Conservation (phyloP, 1,284 basidiomycete species). For the Irpex sp. region DNA sequence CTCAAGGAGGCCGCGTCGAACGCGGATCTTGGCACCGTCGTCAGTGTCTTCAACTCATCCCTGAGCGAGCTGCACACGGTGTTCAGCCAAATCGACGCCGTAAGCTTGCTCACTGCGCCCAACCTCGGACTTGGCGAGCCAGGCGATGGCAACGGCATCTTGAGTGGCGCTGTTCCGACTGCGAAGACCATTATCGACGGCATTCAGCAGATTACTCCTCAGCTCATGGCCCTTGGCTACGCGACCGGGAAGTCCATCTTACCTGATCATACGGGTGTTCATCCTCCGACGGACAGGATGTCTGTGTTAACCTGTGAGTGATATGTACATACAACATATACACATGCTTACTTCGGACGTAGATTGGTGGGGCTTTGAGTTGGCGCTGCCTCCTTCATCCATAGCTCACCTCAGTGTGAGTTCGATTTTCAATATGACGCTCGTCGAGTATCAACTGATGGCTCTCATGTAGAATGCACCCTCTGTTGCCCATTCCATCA, state of each 20-base stretch:
- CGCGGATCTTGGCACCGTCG: conserved; percentile 17
- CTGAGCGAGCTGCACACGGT: conserved; percentile 45
- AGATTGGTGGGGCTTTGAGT: conserved; percentile 85
- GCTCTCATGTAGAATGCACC: conserved; percentile 43
- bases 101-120: conserved; percentile 51
- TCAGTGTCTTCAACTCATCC: conserved; percentile 45
- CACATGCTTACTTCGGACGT: conserved; percentile 5
- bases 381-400: conserved; percentile 67
- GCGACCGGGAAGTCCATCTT: conserved; percentile 63
- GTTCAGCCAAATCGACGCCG: conserved; percentile 54
- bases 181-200: conserved; percentile 67
- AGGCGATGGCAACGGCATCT: conserved; percentile 50
- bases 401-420: conserved; percentile 54
- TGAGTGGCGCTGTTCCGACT: conserved; percentile 72
- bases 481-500: conserved; percentile 56
- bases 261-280: conserved; percentile 69
- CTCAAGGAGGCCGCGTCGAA: conserved; percentile 13
- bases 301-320: conserved; percentile 72
- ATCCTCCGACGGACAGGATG: conserved; percentile 73
- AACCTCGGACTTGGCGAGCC: conserved; percentile 62
- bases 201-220: conserved; percentile 64
- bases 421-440: not conserved
- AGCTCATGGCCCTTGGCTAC: conserved; percentile 73
- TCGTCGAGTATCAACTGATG: not conserved
- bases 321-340: not conserved